Base-by-base conservation (phyloP, 1,284 basidiomycete genomes). In the Rhodotorula mucilaginosa region DNA sequence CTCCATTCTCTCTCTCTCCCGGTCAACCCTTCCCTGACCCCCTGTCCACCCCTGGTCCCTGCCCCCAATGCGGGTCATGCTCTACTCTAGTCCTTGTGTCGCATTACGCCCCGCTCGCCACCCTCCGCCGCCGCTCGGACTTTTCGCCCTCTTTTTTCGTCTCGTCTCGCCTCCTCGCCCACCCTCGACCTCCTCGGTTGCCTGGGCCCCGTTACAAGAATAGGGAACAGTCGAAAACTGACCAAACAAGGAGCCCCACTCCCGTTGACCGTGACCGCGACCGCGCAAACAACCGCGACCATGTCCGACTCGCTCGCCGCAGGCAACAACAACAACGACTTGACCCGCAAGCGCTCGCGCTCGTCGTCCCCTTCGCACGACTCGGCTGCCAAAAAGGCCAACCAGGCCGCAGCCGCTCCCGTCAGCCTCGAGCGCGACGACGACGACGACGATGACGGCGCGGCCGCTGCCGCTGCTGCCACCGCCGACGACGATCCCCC, bases 301-400 rank as follows among this genome's bases (percentile, higher is more conserved):
- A 75, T 75, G 74, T 52, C 71, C 54, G 74, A 75, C 52, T 67
- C 70, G 31, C 56, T 65, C 64, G 64, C 69, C 51, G 54, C 67
- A 29, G 61, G 39, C 18, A 21, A 44, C 39, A 65, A 54, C 67
- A 34, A 44, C 39, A 10, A 56, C 29, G 74, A 76, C 65, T 61
- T 70, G 54, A 68, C 67, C 31, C 75, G 75, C 67, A 76, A 76
- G 61, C 68, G 75, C 39, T 74, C 73, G 23, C 70, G 75, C 63
- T 76, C 75, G 3, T 64, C 73, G 16, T 76, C 75, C n/a, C 72
- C 70, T 12, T 59, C 61, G 16, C 51, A 48, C 62, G 69, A 76
- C 44, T 57, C 67, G 10, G 52, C 70, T 46, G 65, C 67, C 44
- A 76, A 76, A 39, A 76, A 76, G 64, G 70, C 75, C 46, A 74